These are phyloP conservation scores for Tylopilus cervinicoccineus DNA, from an alignment of 768 basidiomycete species.

Conservation along the genomic window DNA sequence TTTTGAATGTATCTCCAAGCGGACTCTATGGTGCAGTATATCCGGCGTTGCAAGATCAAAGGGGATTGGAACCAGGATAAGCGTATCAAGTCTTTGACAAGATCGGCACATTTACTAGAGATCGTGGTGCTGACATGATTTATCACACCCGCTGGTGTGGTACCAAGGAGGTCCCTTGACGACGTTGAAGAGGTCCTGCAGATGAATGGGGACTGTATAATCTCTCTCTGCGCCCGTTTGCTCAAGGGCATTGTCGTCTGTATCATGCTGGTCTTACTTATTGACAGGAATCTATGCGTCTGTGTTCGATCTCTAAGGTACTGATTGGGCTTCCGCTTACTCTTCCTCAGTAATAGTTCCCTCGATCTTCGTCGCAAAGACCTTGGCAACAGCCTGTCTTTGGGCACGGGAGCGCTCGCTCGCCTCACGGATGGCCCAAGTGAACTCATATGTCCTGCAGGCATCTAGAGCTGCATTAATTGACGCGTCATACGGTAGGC, in stretches of 20 bases:
- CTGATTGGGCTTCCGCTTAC: slow-evolving; percentile 4
- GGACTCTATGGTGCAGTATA: slow-evolving; percentile 48
- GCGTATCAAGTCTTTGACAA: background rate
- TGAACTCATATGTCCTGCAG: slow-evolving; percentile 83
- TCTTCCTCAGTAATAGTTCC: slow-evolving; percentile 28
- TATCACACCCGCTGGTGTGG: slow-evolving; percentile 5
- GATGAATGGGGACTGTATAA: too few species aligned
- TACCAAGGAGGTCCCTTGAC: background rate
- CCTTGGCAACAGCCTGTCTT: slow-evolving; percentile 37
- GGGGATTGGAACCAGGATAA: slow-evolving; percentile 25
- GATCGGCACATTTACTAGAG: background rate
- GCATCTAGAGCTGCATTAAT: slow-evolving; percentile 51
- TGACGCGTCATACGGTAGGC: background rate
- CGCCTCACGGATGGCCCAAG: slow-evolving; percentile 88
- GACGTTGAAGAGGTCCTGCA: too few species aligned
- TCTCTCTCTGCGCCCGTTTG: too few species aligned
- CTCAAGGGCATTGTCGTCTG: background rate
- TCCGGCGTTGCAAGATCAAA: slow-evolving; percentile 36
- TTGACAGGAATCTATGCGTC: background rate
- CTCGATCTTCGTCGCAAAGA: slow-evolving; percentile 24
- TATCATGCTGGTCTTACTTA: background rate
- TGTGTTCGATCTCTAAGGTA: slow-evolving; percentile 1
- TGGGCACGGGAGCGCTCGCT: slow-evolving; percentile 60
- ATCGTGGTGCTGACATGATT: background rate
- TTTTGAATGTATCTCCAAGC: slow-evolving; percentile 44